Conservation (phyloP, 768 basidiomycete species). For the Rhizopogon vulgaris region DNA sequence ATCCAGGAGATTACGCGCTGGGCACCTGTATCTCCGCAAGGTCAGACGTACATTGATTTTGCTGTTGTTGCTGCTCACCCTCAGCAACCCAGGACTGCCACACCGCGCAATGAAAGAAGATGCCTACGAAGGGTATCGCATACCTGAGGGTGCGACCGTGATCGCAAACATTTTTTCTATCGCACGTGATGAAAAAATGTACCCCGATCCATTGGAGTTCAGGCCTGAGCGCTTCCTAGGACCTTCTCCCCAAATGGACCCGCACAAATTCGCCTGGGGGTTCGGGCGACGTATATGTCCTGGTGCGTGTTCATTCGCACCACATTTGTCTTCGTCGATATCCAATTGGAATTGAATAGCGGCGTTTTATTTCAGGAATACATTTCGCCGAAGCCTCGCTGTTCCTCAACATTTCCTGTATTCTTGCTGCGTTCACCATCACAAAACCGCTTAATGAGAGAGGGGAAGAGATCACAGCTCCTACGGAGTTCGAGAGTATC, state of each 20-base stretch:
- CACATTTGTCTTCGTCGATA: not conserved
- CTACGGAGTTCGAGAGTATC: not conserved
- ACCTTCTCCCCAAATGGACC: slow-evolving; percentile 7
- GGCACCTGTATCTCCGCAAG: slow-evolving; percentile 9
- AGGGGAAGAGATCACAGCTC: not conserved
- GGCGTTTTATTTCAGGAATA: not conserved
- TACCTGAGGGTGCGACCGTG: not conserved
- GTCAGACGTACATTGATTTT: not conserved
- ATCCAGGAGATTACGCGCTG: slow-evolving; percentile 19
- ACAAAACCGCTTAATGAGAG: slow-evolving; percentile 24
- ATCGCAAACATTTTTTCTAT: not conserved
- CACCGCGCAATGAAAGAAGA: slow-evolving; percentile 5
- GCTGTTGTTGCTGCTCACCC: not conserved
- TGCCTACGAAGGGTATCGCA: slow-evolving; percentile 11
- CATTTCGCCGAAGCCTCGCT: slow-evolving; percentile 28
- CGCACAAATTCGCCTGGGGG: slow-evolving; percentile 9
- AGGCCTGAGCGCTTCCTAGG: slow-evolving; percentile 39
- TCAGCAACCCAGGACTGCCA: not conserved
- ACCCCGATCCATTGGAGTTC: slow-evolving; percentile 44
- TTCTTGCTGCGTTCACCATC: slow-evolving; percentile 35
- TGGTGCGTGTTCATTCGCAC: slow-evolving; percentile 1
- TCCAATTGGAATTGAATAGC: not conserved
- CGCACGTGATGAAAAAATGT: slow-evolving; percentile 16
- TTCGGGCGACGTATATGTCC: slow-evolving; percentile 15
- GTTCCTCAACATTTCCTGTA: slow-evolving; percentile 30